A percentile compares a stretch with the other conserved stretches of the same genome.
phyloP scores from a whole-genome alignment of 768 basidiomycete genomes.

The Leccinum pellstonianum region DNA sequence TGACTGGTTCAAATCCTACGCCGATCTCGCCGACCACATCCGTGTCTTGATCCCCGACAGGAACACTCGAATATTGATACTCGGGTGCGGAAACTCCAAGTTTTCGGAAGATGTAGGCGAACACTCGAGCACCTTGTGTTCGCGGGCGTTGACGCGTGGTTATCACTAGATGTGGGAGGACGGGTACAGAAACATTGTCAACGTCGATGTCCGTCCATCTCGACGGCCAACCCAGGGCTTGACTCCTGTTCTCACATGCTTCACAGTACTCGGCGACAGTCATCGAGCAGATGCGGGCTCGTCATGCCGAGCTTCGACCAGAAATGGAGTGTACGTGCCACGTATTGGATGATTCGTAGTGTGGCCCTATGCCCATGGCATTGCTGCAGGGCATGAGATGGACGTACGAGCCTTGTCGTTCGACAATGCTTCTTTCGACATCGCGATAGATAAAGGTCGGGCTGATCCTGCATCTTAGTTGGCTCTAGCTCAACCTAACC shows the following conservation, averaged over 20 bases:
- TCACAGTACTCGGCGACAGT: constrained; percentile 71
- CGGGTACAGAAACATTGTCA: constrained; percentile 77
- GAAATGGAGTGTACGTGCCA: constrained; percentile 66
- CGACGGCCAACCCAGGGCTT: not conserved
- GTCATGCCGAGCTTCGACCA: constrained; percentile 49
- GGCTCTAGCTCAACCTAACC: not conserved
- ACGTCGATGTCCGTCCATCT: constrained; percentile 59
- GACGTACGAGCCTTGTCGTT: constrained; percentile 73
- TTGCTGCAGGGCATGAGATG: constrained; percentile 71
- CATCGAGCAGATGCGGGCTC: constrained; percentile 68
- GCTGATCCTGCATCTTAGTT: not conserved
- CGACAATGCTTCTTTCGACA: constrained; percentile 58
- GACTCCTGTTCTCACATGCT: not conserved
- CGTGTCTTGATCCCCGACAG: constrained; percentile 62
- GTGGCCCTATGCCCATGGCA: not conserved
- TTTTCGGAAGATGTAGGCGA: constrained; percentile 67
- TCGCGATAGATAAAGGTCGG: constrained; percentile 81
- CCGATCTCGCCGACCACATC: constrained; percentile 63
- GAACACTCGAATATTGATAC: constrained; percentile 64
- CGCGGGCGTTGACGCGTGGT: constrained; percentile 2
- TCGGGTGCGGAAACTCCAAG: constrained; percentile 83
- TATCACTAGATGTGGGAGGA: constrained; percentile 81
- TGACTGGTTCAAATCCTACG: constrained; percentile 88
- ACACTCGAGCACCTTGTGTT: not conserved
- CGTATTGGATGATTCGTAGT: not conserved